Percentiles rank a stretch among this genome's conserved stretches.
Conservation (phyloP, 2,329 filamentous ascomycete species). For the Colletotrichum euphorbiae region DNA sequence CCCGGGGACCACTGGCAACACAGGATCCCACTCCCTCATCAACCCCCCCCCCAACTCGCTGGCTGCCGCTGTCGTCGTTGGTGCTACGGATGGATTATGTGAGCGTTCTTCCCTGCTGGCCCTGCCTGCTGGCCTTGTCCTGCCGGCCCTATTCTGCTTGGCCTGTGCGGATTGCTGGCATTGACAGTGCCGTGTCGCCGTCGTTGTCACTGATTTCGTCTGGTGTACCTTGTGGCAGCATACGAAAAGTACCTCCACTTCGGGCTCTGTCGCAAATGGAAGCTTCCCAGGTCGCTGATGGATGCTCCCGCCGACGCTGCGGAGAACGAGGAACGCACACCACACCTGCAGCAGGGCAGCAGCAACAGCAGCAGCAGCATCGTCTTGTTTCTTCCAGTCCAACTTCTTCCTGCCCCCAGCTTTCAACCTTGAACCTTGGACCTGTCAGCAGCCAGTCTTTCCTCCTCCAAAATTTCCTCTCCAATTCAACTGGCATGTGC, state of each 20-base stretch:
- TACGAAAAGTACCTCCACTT: background rate
- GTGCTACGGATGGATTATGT: background rate
- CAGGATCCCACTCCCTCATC: background rate
- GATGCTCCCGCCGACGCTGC: constrained; percentile 15
- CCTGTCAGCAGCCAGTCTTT: constrained; percentile 36
- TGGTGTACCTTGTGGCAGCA: background rate
- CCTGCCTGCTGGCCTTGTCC: too few relatives aligned
- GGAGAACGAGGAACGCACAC: constrained; percentile 30
- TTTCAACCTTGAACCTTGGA: constrained; percentile 32
- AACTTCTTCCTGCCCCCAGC: constrained; percentile 13
- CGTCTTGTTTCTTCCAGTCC: constrained; percentile 13
- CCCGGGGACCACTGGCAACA: too few relatives aligned
- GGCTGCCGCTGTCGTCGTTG: background rate
- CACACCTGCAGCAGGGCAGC: constrained; percentile 12
- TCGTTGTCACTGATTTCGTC: constrained; percentile 1
- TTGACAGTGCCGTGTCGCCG: constrained; percentile 24
- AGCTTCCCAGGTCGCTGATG: constrained; percentile 25
- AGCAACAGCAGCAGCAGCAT: background rate
- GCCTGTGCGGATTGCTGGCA: constrained; percentile 19
- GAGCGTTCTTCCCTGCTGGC: constrained; percentile 3
- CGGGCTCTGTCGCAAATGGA: constrained; percentile 5
- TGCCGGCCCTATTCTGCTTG: constrained; percentile 7
- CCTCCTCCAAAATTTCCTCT: constrained; percentile 36
- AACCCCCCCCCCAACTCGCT: background rate
- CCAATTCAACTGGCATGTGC: constrained; percentile 34